phyloP scores from a whole-genome alignment of 2,329 filamentous ascomycete species.

The Grosmannia clavigera region DNA sequence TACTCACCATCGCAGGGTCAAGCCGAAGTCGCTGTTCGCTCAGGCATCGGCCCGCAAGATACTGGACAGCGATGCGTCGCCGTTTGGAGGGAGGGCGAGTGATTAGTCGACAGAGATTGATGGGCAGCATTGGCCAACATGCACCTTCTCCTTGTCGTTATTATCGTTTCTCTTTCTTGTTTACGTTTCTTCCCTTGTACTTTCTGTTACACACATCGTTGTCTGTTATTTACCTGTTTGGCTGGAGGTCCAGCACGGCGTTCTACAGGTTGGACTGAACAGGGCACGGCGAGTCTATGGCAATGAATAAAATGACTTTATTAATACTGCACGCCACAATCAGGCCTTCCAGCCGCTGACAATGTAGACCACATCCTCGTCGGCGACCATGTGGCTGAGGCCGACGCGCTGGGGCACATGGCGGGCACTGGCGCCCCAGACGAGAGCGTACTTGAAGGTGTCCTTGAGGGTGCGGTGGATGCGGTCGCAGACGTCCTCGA shows the following conservation, averaged over 20 bases:
- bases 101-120: too few species aligned
- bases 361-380: constrained; percentile 59
- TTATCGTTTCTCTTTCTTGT: background rate
- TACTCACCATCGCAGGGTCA: constrained; percentile 31
- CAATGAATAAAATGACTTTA: background rate
- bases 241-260: too few species aligned
- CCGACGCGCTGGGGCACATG: constrained; percentile 93
- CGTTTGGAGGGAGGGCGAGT: constrained; percentile 17
- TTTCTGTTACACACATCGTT: too few species aligned
- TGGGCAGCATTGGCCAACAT: background rate
- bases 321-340: background rate
- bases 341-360: constrained; percentile 51
- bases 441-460: constrained; percentile 95
- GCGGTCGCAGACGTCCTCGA: constrained; percentile 95
- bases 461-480: constrained; percentile 93
- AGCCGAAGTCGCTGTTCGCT: constrained; percentile 57
- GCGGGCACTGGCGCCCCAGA: constrained; percentile 93
- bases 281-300: background rate
- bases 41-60: constrained; percentile 50
- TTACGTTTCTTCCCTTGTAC: too few species aligned
- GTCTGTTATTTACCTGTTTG: too few species aligned
- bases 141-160: background rate
- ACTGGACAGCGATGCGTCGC: constrained; percentile 35
- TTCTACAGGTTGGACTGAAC: too few species aligned
- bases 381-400: constrained; percentile 62